A percentile compares a stretch with the other conserved stretches of the same genome.
Conservation (phyloP, 2,329 filamentous ascomycete species). For the Botryotinia convoluta region DNA sequence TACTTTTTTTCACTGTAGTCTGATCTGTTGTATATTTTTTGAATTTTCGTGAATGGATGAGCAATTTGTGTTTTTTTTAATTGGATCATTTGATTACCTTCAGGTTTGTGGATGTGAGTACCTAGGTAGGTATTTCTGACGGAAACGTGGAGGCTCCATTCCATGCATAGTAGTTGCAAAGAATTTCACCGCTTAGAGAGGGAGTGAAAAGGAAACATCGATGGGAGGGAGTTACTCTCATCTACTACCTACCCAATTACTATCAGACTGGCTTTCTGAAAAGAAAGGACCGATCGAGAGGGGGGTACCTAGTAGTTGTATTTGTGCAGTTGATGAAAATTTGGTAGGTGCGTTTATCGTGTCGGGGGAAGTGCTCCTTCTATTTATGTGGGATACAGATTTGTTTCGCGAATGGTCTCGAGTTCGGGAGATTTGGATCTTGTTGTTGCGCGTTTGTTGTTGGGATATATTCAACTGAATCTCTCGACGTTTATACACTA, state of each 20-base stretch:
- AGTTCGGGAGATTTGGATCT: not conserved
- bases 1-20: not conserved
- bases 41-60: not conserved
- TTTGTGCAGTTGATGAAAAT: too few relatives aligned
- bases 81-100: not conserved
- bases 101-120: not conserved
- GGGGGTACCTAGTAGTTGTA: too few relatives aligned
- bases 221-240: not conserved
- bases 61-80: not conserved
- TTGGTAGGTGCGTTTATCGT: not conserved
- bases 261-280: not conserved
- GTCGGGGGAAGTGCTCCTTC: not conserved
- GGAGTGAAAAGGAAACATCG: accelerated
- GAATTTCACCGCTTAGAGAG: not conserved
- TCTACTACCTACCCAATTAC: too few relatives aligned
- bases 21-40: not conserved
- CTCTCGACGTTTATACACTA: not conserved
- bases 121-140: not conserved
- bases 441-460: not conserved
- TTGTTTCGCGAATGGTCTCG: too few relatives aligned
- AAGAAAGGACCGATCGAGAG: not conserved
- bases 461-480: too few relatives aligned
- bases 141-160: not conserved
- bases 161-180: not conserved
- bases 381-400: not conserved